Percentiles rank a stretch among this genome's conserved stretches.
Conservation (phyloP, 1,284 basidiomycete genomes). For the Rhodotorula sp. region DNA sequence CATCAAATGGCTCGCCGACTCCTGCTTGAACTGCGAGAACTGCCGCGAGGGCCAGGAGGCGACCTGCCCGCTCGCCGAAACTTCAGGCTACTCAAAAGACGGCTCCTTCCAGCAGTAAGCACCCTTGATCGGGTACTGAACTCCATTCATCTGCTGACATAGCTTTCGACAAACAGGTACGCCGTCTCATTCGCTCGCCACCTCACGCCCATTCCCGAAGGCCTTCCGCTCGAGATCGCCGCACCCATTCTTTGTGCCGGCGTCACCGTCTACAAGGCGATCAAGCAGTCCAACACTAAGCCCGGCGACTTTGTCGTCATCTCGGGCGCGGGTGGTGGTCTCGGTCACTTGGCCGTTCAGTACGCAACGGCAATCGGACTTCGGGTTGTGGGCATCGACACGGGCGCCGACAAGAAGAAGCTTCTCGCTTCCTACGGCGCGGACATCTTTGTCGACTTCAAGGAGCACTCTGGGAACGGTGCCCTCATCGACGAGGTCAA, state of each 20-base stretch:
- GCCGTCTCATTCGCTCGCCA: constrained; percentile 65
- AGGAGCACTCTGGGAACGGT: constrained; percentile 5
- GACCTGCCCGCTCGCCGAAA: constrained; percentile 61
- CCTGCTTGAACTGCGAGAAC: constrained; percentile 68
- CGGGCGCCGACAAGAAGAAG: constrained; percentile 42
- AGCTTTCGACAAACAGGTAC: constrained; percentile 45
- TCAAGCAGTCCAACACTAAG: constrained; percentile 35
- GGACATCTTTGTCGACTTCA: constrained; percentile 43
- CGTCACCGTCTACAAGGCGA: constrained; percentile 43
- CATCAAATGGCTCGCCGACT: constrained; percentile 79
- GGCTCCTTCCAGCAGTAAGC: constrained; percentile 76
- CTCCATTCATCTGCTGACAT: too few species aligned
- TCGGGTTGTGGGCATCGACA: constrained; percentile 43
- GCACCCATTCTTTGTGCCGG: constrained; percentile 36
- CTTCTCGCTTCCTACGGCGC: constrained; percentile 34
- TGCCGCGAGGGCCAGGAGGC: constrained; percentile 70
- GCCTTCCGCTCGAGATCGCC: constrained; percentile 30
- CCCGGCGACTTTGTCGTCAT: constrained; percentile 38
- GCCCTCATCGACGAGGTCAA: constrained; percentile 35
- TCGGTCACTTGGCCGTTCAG: constrained; percentile 38
- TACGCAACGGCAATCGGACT: constrained; percentile 39
- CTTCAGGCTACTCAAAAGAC: constrained; percentile 55
- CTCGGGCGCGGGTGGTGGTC: constrained; percentile 40
- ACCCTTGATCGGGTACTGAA: neutral
- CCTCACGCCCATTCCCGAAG: constrained; percentile 53